Evolutionary conservation across 331 rosid species (phyloP).

Genomic region (Stylosanthes scabra): DNA sequence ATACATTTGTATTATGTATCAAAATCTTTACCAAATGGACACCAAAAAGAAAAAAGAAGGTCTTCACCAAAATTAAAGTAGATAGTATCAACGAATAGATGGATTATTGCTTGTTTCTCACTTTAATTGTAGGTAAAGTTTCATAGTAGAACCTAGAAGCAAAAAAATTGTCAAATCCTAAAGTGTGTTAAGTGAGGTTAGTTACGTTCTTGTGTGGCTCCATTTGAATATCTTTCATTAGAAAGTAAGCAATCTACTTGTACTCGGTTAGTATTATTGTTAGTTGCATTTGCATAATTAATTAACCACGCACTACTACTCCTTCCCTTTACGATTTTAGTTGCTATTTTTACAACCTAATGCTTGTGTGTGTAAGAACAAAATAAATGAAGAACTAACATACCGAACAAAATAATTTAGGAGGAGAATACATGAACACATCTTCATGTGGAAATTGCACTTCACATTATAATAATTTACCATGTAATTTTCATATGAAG

Average conservation of each 20-base stretch:
- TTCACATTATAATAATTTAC: too few relatives aligned
- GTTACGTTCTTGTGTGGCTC: not conserved
- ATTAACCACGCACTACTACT: not conserved
- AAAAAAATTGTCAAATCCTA: not conserved
- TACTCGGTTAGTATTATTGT: not conserved
- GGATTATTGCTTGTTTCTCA: constrained; percentile 18
- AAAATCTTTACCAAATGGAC: too few relatives aligned
- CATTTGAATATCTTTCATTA: not conserved
- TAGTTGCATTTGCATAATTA: not conserved
- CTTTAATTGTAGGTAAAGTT: constrained; percentile 11
- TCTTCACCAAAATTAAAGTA: not conserved
- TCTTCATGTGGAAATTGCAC: too few relatives aligned
- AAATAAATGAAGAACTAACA: too few relatives aligned
- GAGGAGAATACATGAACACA: too few relatives aligned
- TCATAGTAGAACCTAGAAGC: not conserved
- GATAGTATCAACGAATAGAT: not conserved
- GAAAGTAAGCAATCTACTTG: not conserved
- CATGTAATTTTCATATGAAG: too few relatives aligned
- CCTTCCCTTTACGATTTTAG: not conserved
- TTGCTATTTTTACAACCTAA: not conserved
- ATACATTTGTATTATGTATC: too few relatives aligned
- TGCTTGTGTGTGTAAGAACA: too few relatives aligned
- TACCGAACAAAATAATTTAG: too few relatives aligned
- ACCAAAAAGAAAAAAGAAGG: too few relatives aligned
- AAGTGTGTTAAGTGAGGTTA: not conserved